A percentile compares a stretch with the other conserved stretches of the same genome.
These are phyloP conservation scores for barrel medic (Medicago truncatula) DNA, from an alignment of 306 rosid species.

Conservation along the genomic window MtrunA17r5.0-ANR NC_053049.1:47835501-47836000, in stretches of 20 bases:
- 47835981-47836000: conserved; percentile 7
- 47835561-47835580: conserved; percentile 98
- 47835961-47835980: conserved; percentile 26
- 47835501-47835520: conserved; percentile 85
- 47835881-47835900: conserved; percentile 34
- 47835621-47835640: conserved; percentile 27
- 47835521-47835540: conserved; percentile 92
- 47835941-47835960: conserved; percentile 13
- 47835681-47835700: conserved; percentile 38
- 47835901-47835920: conserved; percentile 21
- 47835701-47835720: conserved; percentile 26
- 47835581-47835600: conserved; percentile 96
- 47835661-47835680: conserved; percentile 7
- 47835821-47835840: conserved; percentile 57
- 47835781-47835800: conserved; percentile 86
- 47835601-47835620: conserved; percentile 84
- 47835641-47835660: conserved; percentile 18
- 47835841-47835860: conserved; percentile 24
- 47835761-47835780: conserved; percentile 97
- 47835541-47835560: conserved; percentile 96
- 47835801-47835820: conserved; percentile 96
- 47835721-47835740: conserved; percentile 94
- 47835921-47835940: conserved; percentile 12
- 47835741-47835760: conserved; percentile 99
- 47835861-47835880: conserved; percentile 32